These are phyloP conservation scores for Nemania serpens DNA, from an alignment of 2,329 filamentous ascomycete species.

Conservation along the genomic window DNA sequence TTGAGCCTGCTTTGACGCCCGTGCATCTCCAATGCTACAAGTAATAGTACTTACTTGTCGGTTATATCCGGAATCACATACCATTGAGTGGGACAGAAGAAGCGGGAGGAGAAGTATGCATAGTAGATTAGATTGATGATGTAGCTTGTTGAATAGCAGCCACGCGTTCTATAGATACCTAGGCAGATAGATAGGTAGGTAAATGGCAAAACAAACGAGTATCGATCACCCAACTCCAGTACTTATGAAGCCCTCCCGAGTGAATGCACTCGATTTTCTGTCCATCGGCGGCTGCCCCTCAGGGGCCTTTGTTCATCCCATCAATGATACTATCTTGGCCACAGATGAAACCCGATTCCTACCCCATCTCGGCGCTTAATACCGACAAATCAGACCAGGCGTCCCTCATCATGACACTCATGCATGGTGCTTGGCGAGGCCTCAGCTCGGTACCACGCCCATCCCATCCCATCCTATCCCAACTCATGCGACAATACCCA, in stretches of 20 bases:
- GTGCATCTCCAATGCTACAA: not conserved
- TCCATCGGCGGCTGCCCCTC: constrained; percentile 15
- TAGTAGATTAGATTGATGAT: constrained; percentile 3
- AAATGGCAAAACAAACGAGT: constrained; percentile 12
- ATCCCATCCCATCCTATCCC: no score
- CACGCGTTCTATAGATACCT: constrained; percentile 6
- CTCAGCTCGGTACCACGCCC: constrained; percentile 1
- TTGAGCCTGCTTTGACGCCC: not conserved
- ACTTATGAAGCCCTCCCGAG: constrained; percentile 19
- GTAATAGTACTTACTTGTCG: not conserved
- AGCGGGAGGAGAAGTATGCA: not conserved
- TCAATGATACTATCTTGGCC: constrained; percentile 22
- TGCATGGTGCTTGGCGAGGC: constrained; percentile 2
- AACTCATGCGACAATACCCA: constrained; percentile 24
- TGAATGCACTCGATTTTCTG: constrained; percentile 9
- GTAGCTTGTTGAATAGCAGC: constrained; percentile 15
- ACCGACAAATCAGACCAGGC: constrained; percentile 14
- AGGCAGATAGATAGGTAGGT: not conserved
- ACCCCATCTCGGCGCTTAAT: constrained; percentile 22
- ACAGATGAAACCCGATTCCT: constrained; percentile 27
- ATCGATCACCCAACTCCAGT: constrained; percentile 1
- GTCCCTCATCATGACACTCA: constrained; percentile 15
- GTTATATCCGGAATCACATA: not conserved
- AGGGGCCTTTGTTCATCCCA: constrained; percentile 14
- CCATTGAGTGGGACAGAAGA: not conserved